Evolutionary conservation across 2,329 filamentous ascomycete genomes (phyloP), one percentile per base, ranked within the genome.

Genomic region (Hymenoscyphus albidus): DNA sequence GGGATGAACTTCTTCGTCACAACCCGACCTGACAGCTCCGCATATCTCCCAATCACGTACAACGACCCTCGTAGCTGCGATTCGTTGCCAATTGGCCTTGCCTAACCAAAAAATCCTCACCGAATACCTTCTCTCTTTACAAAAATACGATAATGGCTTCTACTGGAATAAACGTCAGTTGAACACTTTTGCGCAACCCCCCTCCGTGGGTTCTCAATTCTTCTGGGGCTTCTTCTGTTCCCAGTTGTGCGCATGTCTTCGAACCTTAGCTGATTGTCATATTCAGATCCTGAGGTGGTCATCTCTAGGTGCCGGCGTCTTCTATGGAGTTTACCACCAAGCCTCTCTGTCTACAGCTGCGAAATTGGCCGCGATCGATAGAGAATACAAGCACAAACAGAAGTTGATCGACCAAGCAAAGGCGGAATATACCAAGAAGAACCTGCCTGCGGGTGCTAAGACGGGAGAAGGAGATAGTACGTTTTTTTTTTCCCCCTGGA

Each of bases 311-410:
- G 84, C 92, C 76, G 95, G 95, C 78, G 82, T 98, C 77, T 89
- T 97, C 82, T 99, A 99, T 83, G 95, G 95, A 79, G 88, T 97
- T 83, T 91, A 89, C 80, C 94, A 97, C 83, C 95, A 99, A 83
- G 84, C 89, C 76, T 85, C 87, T 68, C 89, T 99, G 79, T 88
- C 82, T 72, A 80, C 90, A 64, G 80, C 85, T 74, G 87, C 93
- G 76, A 90, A 88, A 80, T 80, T 85, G 68, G 83, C 88, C 72
- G 86, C 88, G 74, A 85, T 86, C 74, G 82, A 96, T 80, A 87
- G 87, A 77, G 92, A 97, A 78, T 98, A 94, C 78, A 85, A 93
- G 77, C 90, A 92, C 81, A 96, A 98, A 85, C 86, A 93, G 81
- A 86, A 88, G 73, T 84, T 98, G 83, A 98, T 99, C 83, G 82